Conservation (phyloP, 2,329 filamentous ascomycete genomes). For the Thielaviopsis populi region DNA sequence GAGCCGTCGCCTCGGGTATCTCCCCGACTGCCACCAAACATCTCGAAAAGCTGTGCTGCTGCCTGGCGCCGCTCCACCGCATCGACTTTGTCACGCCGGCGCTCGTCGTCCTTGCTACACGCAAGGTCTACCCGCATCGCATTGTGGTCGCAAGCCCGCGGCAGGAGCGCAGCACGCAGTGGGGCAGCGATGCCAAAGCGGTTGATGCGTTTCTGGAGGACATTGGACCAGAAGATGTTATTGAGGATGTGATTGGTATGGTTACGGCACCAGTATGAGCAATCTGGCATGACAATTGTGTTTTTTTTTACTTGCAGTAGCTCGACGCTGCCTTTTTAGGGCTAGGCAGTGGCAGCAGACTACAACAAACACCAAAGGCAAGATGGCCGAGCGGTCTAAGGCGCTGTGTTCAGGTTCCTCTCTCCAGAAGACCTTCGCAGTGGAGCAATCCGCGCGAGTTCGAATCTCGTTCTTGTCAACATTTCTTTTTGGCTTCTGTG, state of each 20-base stretch:
- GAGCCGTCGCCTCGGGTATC: slow-evolving; percentile 65
- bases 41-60: slow-evolving; percentile 52
- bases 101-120: slow-evolving; percentile 64
- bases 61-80: slow-evolving; percentile 67
- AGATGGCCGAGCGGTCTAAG: slow-evolving; percentile 16
- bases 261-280: slow-evolving; percentile 35
- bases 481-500: neutral
- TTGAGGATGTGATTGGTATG: slow-evolving; percentile 47
- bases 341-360: neutral
- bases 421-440: slow-evolving; percentile 4
- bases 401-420: slow-evolving; percentile 13
- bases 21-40: slow-evolving; percentile 66
- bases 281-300: too few relatives aligned
- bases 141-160: slow-evolving; percentile 53
- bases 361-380: slow-evolving; percentile 7
- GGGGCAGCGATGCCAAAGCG: slow-evolving; percentile 65
- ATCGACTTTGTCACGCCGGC: slow-evolving; percentile 72
- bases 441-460: slow-evolving; percentile 12
- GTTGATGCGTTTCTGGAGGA: slow-evolving; percentile 51
- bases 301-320: too few relatives aligned
- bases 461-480: slow-evolving; percentile 12
- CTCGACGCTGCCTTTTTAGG: neutral
- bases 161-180: slow-evolving; percentile 78
- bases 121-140: slow-evolving; percentile 79
- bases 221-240: slow-evolving; percentile 44